phyloP scores from a whole-genome alignment of 176 grass and related monocot genomes.

The Pharus latifolius region DNA sequence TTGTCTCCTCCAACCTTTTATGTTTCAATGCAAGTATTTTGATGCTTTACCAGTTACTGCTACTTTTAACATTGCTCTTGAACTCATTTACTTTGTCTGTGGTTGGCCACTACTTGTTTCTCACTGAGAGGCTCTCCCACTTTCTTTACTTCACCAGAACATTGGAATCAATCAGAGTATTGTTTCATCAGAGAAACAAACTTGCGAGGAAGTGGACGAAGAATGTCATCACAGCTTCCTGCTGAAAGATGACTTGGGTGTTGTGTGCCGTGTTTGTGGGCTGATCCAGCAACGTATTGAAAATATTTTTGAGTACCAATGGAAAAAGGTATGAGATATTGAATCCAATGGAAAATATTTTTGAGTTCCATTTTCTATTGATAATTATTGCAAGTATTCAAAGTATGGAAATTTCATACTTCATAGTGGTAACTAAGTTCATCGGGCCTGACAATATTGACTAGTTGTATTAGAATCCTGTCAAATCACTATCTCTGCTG shows the following conservation, averaged over 20 bases:
- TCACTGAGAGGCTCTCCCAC: neutral
- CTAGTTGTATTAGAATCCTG: neutral
- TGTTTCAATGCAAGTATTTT: neutral
- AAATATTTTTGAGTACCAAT: constrained; percentile 42
- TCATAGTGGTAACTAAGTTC: neutral
- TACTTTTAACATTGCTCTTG: neutral
- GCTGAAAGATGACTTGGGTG: constrained; percentile 57
- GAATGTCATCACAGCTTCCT: constrained; percentile 45
- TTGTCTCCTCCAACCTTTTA: neutral
- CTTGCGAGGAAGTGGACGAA: constrained; percentile 21
- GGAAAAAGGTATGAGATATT: constrained; percentile 52
- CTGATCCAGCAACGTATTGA: constrained; percentile 60
- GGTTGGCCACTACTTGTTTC: neutral
- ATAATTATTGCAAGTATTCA: neutral
- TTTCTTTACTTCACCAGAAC: constrained; percentile 19
- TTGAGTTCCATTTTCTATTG: constrained; percentile 25
- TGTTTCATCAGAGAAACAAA: constrained; percentile 15
- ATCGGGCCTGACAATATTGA: neutral
- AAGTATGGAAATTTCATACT: neutral
- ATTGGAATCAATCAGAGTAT: constrained; percentile 6
- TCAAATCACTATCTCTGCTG: neutral
- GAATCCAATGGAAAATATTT: constrained; percentile 45
- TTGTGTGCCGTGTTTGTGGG: constrained; percentile 73
- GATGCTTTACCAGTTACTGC: neutral
- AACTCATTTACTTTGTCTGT: neutral